Evolutionary conservation across 768 basidiomycete genomes (phyloP).

Genomic region (Leccinum incarnatum): DNA sequence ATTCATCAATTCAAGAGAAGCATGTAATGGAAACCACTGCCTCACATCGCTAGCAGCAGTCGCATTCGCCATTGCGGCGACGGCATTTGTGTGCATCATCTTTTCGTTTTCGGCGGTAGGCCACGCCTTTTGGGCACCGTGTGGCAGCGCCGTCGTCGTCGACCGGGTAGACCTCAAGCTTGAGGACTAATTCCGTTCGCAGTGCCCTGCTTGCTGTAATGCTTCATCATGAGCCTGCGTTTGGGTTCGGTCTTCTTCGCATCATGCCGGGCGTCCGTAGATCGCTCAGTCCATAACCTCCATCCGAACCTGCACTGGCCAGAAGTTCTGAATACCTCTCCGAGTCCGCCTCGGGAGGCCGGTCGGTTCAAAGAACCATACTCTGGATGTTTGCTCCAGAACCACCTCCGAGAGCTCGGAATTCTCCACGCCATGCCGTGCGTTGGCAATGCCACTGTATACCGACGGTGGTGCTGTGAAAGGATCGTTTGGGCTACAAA

Average conservation of each 20-base stretch:
- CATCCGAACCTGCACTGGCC: conserved; percentile 4
- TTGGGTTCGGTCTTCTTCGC: conserved; percentile 33
- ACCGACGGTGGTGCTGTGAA: conserved; percentile 29
- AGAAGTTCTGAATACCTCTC: conserved; percentile 22
- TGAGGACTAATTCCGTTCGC: conserved; percentile 30
- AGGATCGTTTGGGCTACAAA: conserved; percentile 17
- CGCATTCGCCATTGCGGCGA: conserved; percentile 27
- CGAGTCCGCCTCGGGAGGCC: conserved; percentile 15
- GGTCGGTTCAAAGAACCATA: conserved; percentile 20
- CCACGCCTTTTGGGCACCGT: conserved; percentile 21
- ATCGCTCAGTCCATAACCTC: not conserved
- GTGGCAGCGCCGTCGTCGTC: conserved; percentile 26
- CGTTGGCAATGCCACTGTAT: conserved; percentile 17
- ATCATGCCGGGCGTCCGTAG: conserved; percentile 13
- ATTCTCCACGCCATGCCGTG: conserved; percentile 18
- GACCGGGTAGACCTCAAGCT: conserved; percentile 5
- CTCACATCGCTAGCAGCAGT: conserved; percentile 28
- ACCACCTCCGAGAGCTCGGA: conserved; percentile 17
- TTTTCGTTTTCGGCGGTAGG: conserved; percentile 47
- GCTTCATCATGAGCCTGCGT: conserved; percentile 40
- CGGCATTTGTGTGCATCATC: conserved; percentile 36
- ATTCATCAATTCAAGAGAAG: conserved; percentile 4
- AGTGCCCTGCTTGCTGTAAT: conserved; percentile 41
- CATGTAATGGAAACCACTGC: not conserved
- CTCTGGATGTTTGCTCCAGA: conserved; percentile 24